These are phyloP conservation scores for Dactylellina sp. DNA, from an alignment of 2,329 filamentous ascomycete species.

Conservation along the genomic window DNA sequence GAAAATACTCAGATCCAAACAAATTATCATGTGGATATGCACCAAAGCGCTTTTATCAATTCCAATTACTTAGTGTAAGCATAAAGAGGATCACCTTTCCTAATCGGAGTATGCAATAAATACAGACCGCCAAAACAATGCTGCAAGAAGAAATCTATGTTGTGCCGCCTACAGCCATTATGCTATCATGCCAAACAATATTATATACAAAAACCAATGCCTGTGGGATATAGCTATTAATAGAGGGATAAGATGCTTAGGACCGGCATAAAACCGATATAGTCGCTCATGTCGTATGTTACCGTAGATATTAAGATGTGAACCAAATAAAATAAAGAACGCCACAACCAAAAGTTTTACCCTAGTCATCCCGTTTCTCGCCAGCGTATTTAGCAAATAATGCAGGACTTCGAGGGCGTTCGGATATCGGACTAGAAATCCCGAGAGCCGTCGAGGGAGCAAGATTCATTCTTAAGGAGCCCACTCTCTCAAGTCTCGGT, in stretches of 20 bases:
- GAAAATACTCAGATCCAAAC: too few relatives aligned
- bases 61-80: slow-evolving; percentile 16
- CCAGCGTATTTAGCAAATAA: slow-evolving; percentile 53
- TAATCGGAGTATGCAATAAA: slow-evolving; percentile 17
- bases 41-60: slow-evolving; percentile 5
- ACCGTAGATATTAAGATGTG: neutral
- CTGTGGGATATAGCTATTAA: slow-evolving; percentile 9
- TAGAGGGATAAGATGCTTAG: slow-evolving; percentile 17
- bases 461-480: slow-evolving; percentile 49
- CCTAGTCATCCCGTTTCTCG: slow-evolving; percentile 52
- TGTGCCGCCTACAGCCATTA: slow-evolving; percentile 24
- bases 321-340: neutral
- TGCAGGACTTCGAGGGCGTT: slow-evolving; percentile 52
- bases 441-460: slow-evolving; percentile 45
- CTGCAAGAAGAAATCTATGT: slow-evolving; percentile 31
- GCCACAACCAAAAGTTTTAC: too few relatives aligned
- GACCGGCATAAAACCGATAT: neutral
- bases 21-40: neutral
- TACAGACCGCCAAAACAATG: slow-evolving; percentile 40
- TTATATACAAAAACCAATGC: slow-evolving; percentile 22
- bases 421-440: slow-evolving; percentile 43
- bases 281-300: neutral
- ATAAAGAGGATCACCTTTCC: neutral
- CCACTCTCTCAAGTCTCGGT: slow-evolving; percentile 39
- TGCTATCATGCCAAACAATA: slow-evolving; percentile 42